A percentile compares a stretch with the other conserved stretches of the same genome.
Conservation (phyloP, 495 filamentous ascomycete species). For the Trypethelium eluteriae region DNA sequence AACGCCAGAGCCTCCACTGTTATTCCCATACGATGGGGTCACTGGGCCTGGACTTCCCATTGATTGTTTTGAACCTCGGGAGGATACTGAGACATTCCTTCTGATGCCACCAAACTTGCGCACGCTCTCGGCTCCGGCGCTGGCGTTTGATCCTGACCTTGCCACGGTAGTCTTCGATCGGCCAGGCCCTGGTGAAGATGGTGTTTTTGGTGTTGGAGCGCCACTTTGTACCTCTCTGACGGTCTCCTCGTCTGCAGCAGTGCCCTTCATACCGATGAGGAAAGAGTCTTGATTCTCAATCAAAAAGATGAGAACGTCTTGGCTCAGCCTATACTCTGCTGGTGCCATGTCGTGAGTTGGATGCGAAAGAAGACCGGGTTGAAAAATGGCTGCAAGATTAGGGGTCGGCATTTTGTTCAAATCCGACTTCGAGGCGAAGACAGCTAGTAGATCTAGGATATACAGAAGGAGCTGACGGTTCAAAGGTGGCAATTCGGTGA, state of each 20-base stretch:
- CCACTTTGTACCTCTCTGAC: slow-evolving; percentile 74
- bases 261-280: slow-evolving; percentile 85
- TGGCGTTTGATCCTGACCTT: slow-evolving; percentile 78
- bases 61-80: slow-evolving; percentile 63
- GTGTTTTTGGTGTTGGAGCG: slow-evolving; percentile 41
- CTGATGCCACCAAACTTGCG: slow-evolving; percentile 69
- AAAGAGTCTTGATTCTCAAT: slow-evolving; percentile 83
- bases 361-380: slow-evolving; percentile 91
- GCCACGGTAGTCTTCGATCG: slow-evolving; percentile 50
- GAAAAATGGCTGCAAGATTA: slow-evolving; percentile 97
- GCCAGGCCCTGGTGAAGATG: slow-evolving; percentile 45
- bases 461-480: slow-evolving; percentile 95
- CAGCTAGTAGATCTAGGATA: slow-evolving; percentile 93
- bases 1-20: slow-evolving; percentile 51
- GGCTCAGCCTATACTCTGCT: slow-evolving; percentile 84
- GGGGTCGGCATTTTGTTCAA: slow-evolving; percentile 92
- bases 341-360: slow-evolving; percentile 92
- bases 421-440: slow-evolving; percentile 96
- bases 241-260: slow-evolving; percentile 78
- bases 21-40: slow-evolving; percentile 51
- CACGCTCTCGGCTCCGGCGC: slow-evolving; percentile 76
- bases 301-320: slow-evolving; percentile 94
- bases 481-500: slow-evolving; percentile 83
- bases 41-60: slow-evolving; percentile 62
- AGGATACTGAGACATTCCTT: slow-evolving; percentile 69